phyloP scores from a whole-genome alignment of 2,329 filamentous ascomycete genomes.

The Onygenales sp. region DNA sequence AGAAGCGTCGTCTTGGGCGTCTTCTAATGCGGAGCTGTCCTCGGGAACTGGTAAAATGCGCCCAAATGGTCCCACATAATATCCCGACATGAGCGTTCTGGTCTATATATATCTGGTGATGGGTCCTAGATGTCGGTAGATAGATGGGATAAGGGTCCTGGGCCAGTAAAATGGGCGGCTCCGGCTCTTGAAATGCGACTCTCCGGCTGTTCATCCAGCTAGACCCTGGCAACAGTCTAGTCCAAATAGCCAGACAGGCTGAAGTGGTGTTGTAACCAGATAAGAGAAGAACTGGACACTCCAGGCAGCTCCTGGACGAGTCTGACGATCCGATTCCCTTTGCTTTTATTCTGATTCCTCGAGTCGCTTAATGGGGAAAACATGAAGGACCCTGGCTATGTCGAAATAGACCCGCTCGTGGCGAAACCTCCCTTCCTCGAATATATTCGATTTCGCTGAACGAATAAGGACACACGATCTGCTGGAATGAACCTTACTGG shows the following conservation, averaged over 20 bases:
- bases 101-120: not conserved
- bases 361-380: not conserved
- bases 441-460: not conserved
- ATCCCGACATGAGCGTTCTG: not conserved
- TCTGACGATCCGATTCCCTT: not conserved
- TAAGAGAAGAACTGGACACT: not conserved
- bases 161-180: not conserved
- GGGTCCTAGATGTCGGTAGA: not conserved
- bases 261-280: not conserved
- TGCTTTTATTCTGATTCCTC: not conserved
- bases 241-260: not conserved
- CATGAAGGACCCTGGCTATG: not conserved
- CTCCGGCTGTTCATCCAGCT: not conserved
- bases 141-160: not conserved
- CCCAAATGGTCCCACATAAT: conserved; percentile 29
- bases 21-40: conserved; percentile 17
- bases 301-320: not conserved
- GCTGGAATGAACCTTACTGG: not conserved
- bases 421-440: not conserved
- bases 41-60: conserved; percentile 26
- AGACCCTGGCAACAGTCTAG: not conserved
- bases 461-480: not conserved
- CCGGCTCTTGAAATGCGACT: not conserved
- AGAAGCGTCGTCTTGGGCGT: conserved; percentile 19
- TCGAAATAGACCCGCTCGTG: not conserved